Base-by-base conservation (phyloP, 768 basidiomycete genomes). In the Kockovaella imperatae region DNA sequence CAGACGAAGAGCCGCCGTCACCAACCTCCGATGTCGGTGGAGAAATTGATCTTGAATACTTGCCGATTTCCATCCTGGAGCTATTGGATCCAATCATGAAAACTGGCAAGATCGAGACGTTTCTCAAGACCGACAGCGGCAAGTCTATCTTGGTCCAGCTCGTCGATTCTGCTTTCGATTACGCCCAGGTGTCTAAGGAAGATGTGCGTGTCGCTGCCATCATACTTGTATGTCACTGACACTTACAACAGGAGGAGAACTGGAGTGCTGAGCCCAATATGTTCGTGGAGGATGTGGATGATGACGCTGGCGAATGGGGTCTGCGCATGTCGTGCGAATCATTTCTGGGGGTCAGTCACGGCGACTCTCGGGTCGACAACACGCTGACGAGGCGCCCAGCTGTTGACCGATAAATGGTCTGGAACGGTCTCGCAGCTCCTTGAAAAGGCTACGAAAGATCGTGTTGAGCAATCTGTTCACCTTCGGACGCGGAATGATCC, bases 231-330 rank as follows among this genome's bases (percentile, higher is more conserved):
- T 34, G 10, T 14, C 38, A 41, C 34, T 48, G 30, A 48, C 31
- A 45, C 8, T 10, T n/a, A n/a, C 14, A 38, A 11, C 53, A 96
- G 89, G 89, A 90, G 64, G 87, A 90, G 25, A 83, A 80, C 14
- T 97, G 93, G 93, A 79, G 81, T 2, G 79, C 77, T 45, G 85
- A 95, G 59, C 82, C 87, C 3, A 96, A 97, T 57, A 80, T 84
- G 3, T 97, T 97, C 62, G 82, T 97, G 25, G 83, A 84, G 21
- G 88, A 97, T 64, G 91, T 96, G 62, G 88, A 95, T 45, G 93
- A 96, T 52, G 89, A 93, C 53, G 82, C 82, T 1, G 80, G 85
- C 45, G 66, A 77, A 1, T 91, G 89, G 64, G 86, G 85, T 46
- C 77, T 88, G 28, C 78, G 95, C 29, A 79, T 87, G 2, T 84